Conservation (phyloP, 2,329 filamentous ascomycete genomes). For the Ascochyta clinopodiicola region DNA sequence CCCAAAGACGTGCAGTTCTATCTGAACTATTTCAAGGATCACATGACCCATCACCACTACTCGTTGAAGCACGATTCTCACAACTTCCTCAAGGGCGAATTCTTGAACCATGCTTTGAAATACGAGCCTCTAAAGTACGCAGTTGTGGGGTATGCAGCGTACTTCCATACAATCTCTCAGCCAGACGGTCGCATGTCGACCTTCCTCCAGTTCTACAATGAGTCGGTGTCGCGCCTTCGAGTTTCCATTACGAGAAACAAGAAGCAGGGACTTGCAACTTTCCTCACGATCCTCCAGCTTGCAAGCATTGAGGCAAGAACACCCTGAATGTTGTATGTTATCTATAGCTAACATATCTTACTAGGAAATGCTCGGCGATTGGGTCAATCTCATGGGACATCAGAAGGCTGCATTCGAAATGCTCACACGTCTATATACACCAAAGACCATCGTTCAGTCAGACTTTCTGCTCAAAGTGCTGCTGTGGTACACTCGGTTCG, state of each 20-base stretch:
- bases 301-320: constrained; percentile 84
- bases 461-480: constrained; percentile 75
- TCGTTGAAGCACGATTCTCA: constrained; percentile 73
- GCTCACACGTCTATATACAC: constrained; percentile 77
- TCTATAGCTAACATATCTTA: constrained; percentile 16
- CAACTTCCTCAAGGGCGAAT: constrained; percentile 74
- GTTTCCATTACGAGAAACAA: constrained; percentile 73
- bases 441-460: constrained; percentile 74
- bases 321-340: not conserved
- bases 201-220: constrained; percentile 90
- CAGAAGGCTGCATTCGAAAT: constrained; percentile 88
- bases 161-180: constrained; percentile 77
- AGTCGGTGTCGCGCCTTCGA: constrained; percentile 79
- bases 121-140: constrained; percentile 87
- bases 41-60: constrained; percentile 84
- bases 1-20: constrained; percentile 77
- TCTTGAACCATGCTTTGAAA: constrained; percentile 74
- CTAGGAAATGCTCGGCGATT: constrained; percentile 93
- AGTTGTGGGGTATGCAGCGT: constrained; percentile 85
- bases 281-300: constrained; percentile 88
- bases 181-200: constrained; percentile 76
- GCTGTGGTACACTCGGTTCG: constrained; percentile 90
- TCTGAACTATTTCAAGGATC: constrained; percentile 76
- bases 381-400: constrained; percentile 91
- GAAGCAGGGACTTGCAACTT: constrained; percentile 73